Percentiles rank a stretch among this genome's conserved stretches.
These are phyloP conservation scores for slime mould (Dictyostelium discoideum) DNA, from an alignment of 78 protist genomes.

Conservation along the genomic window DNA sequence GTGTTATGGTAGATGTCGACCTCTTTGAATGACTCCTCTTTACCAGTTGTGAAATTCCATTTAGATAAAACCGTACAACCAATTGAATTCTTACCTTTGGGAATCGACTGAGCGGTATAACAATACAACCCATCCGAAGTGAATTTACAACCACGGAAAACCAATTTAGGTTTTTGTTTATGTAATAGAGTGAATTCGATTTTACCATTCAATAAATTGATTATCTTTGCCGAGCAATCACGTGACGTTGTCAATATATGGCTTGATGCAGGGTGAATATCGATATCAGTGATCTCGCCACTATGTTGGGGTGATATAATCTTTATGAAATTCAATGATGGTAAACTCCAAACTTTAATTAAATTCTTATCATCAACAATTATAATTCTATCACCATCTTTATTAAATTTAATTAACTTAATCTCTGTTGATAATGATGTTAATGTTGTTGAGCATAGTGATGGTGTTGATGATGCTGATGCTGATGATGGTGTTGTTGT, in stretches of 20 bases:
- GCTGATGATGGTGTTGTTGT: background rate
- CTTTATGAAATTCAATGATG: background rate
- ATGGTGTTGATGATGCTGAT: background rate
- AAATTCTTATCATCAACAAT: slow-evolving; percentile 12
- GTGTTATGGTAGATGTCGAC: slow-evolving; percentile 33
- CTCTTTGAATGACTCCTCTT: background rate
- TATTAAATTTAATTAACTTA: background rate
- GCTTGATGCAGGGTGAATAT: slow-evolving; percentile 2
- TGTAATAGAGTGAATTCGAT: slow-evolving; percentile 24
- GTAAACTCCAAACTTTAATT: slow-evolving; percentile 12
- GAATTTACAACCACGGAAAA: slow-evolving; percentile 64
- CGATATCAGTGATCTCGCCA: slow-evolving; percentile 34
- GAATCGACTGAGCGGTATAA: background rate
- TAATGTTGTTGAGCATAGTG: background rate
- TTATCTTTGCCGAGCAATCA: slow-evolving; percentile 34
- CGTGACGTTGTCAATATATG: slow-evolving; percentile 41
- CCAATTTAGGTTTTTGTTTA: background rate
- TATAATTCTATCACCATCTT: slow-evolving; percentile 18
- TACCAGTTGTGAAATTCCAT: slow-evolving; percentile 23
- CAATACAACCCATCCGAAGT: background rate
- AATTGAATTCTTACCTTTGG: background rate
- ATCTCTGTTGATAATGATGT: background rate
- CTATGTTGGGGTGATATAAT: background rate
- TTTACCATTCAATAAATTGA: slow-evolving; percentile 36
- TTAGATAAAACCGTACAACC: background rate